Evolutionary conservation across 2,329 filamentous ascomycete genomes (phyloP).

Genomic region (Fusarium veterinarium): DNA sequence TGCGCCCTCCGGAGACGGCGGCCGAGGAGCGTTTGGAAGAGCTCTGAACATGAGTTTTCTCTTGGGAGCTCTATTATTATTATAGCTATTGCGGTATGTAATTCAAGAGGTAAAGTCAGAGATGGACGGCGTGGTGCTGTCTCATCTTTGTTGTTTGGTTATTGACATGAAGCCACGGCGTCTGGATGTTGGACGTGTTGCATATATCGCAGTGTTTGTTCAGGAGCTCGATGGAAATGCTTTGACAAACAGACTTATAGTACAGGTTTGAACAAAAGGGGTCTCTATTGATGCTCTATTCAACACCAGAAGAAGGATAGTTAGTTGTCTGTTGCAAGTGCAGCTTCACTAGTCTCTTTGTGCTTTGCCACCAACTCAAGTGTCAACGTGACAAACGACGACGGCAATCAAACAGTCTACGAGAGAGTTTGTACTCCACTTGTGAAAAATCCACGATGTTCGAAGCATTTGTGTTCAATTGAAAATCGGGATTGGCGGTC

Average conservation of each 20-base stretch:
- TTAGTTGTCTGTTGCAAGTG: neutral
- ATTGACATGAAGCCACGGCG: neutral
- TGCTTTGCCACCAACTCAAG: neutral
- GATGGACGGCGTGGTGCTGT: neutral
- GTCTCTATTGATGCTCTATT: slow-evolving; percentile 14
- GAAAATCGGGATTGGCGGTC: neutral
- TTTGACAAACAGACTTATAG: neutral
- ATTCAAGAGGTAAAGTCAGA: neutral
- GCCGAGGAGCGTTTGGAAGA: neutral
- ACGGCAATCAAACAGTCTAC: neutral
- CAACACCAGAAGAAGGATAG: slow-evolving; percentile 9
- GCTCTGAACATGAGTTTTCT: neutral
- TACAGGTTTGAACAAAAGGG: neutral
- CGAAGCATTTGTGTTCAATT: neutral
- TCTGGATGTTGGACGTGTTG: neutral
- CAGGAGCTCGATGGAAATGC: neutral
- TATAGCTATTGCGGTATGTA: neutral
- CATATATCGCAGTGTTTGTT: neutral
- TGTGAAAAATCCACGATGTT: neutral
- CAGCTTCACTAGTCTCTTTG: neutral
- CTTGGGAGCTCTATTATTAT: neutral
- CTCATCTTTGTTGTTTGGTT: neutral
- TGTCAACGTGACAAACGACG: neutral
- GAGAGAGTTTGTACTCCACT: neutral
- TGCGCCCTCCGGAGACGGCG: slow-evolving; percentile 34